Base-by-base conservation (phyloP, 495 filamentous ascomycete genomes). In the Penicillium parvum region DNA sequence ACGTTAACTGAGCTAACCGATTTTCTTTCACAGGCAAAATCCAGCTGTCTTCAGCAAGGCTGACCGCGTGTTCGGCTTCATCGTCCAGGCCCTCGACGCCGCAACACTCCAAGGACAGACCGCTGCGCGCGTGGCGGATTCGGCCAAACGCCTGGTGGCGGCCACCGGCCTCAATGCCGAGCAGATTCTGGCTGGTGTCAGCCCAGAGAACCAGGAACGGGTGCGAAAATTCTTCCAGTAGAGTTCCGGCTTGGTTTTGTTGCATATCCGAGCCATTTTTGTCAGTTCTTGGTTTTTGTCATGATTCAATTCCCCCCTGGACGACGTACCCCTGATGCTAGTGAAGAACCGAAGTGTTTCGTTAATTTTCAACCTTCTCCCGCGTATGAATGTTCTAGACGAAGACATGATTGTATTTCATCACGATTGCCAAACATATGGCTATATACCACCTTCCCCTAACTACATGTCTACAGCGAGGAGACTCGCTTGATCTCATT, bases 31-130 rank as follows among this genome's bases (percentile, higher is more conserved):
- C 40, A 98, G 92, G 61, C 85, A 88, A 83, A 89, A 96, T 60
- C 86, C 88, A 1, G 84, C 79, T 14, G 86, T 96, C 37, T 70
- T 85, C 43, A 67, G 63, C 26, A 83, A 90, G 53, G 79, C 88
- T 8, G 76, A 77, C 42, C 85, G 87, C 52, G 77, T 88, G 25
- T 96, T 98, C 53, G 75, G 82, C 23, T 84, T 78, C 56, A 85
- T 96, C 21, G 86, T 78, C 34, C 83, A 88, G 63, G 92, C 92
- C 27, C 77, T 98, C 20, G 90, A 96, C 50, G 84, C 86, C 16
- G 88, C 94, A 62, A 92, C 90, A 12, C 68, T 98, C 23, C 87
- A 90, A 56, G 90, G 90, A 2, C 76, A 86, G 60, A 88, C 82
- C 1, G 84, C 84, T 16, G 71, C 70, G 21, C 77, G 85, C 33